These are phyloP conservation scores for Hortiboletus campestris DNA, from an alignment of 768 basidiomycete species.

Conservation along the genomic window DNA sequence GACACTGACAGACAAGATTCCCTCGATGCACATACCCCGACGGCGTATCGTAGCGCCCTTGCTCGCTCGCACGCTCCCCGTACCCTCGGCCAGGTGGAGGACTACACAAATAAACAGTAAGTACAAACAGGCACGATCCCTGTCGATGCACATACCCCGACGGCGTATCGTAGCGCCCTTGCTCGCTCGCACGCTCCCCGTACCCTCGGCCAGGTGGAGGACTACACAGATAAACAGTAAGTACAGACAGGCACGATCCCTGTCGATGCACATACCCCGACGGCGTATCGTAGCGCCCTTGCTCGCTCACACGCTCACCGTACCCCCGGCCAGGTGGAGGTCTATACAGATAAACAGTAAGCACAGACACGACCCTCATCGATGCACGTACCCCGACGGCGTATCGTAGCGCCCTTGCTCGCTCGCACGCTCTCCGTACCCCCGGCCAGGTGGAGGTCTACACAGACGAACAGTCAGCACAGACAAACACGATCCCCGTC, in stretches of 20 bases:
- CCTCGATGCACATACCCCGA: not conserved
- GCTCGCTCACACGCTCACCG: not conserved
- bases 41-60: not conserved
- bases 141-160: not conserved
- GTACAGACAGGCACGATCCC: too few species aligned
- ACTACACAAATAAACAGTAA: not conserved
- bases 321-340: slow-evolving; percentile 4
- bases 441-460: not conserved
- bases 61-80: not conserved
- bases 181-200: not conserved
- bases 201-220: not conserved
- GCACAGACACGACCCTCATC: too few species aligned
- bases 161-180: slow-evolving; percentile 9
- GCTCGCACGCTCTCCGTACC: not conserved
- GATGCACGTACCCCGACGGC: not conserved
- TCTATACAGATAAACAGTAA: too few species aligned
- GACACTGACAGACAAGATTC: not conserved
- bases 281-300: slow-evolving; percentile 9
- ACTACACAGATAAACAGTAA: too few species aligned
- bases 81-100: not conserved
- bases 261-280: slow-evolving; percentile 3
- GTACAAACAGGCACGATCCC: not conserved
- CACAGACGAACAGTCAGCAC: not conserved
- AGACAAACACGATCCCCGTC: not conserved
- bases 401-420: slow-evolving; percentile 3